Conservation (phyloP, 768 basidiomycete genomes). For the Gymnopilus dilepis region DNA sequence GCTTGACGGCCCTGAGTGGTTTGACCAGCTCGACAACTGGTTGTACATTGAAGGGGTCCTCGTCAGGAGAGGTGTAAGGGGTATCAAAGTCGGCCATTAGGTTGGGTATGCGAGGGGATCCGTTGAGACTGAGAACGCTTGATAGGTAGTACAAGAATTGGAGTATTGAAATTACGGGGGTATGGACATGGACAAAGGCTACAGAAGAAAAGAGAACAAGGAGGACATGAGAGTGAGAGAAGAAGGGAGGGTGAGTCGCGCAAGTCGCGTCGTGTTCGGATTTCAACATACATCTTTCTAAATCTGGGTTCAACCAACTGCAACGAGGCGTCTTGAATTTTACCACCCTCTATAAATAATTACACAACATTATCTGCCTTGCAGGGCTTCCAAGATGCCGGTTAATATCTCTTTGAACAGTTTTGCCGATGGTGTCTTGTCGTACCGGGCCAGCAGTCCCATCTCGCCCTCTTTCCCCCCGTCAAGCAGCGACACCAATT, state of each 20-base stretch:
- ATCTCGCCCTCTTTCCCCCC: conserved; percentile 44
- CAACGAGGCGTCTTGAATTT: conserved; percentile 38
- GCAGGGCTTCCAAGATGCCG: conserved; percentile 27
- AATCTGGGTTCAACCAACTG: conserved; percentile 36
- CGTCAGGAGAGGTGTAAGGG: conserved; percentile 55
- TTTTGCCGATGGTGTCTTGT: conserved; percentile 68
- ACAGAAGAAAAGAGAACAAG: conserved; percentile 16
- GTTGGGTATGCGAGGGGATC: conserved; percentile 10
- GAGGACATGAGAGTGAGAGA: conserved; percentile 26
- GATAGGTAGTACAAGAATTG: conserved; percentile 7
- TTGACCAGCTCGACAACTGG: conserved; percentile 33
- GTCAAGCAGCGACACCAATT: conserved; percentile 86
- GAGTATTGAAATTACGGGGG: conserved; percentile 7
- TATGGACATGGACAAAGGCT: conserved; percentile 11
- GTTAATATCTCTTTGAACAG: conserved; percentile 66
- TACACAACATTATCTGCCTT: conserved; percentile 16
- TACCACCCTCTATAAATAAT: conserved; percentile 5
- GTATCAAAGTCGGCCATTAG: conserved; percentile 39
- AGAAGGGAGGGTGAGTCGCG: conserved; percentile 19
- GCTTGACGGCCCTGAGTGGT: conserved; percentile 36
- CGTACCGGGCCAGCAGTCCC: conserved; percentile 62
- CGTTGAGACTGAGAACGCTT: background rate
- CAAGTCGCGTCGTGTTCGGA: conserved; percentile 36
- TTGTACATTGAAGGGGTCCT: conserved; percentile 54
- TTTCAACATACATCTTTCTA: conserved; percentile 35